Percentiles rank a stretch among this genome's conserved stretches.
Conservation (phyloP, 805 yeast species). For the Monosporozyma unispora region DNA sequence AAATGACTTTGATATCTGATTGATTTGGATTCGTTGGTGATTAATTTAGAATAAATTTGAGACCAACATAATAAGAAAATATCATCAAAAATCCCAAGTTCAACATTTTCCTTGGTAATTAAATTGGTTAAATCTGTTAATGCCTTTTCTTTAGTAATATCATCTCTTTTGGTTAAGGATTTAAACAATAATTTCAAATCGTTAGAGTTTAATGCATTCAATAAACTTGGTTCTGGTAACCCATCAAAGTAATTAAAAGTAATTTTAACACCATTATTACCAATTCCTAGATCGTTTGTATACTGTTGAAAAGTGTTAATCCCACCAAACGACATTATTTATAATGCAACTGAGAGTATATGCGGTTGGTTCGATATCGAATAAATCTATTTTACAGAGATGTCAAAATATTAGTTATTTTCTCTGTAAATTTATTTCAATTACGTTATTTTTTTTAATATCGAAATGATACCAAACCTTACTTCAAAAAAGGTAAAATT, state of each 20-base stretch:
- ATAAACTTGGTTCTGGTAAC: conserved; percentile 55
- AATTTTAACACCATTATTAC: conserved; percentile 41
- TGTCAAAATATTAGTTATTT: background rate
- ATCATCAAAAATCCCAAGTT: conserved; percentile 36
- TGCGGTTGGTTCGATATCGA: background rate
- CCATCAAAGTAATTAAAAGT: conserved; percentile 72
- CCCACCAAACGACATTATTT: conserved; percentile 25
- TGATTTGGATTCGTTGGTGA: conserved; percentile 58
- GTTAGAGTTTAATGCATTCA: conserved; percentile 36
- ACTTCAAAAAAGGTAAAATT: background rate
- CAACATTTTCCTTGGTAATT: conserved; percentile 17
- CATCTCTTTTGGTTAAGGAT: conserved; percentile 66
- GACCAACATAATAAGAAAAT: conserved; percentile 57
- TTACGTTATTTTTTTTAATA: background rate
- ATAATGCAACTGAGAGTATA: background rate
- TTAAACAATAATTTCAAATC: conserved; percentile 57
- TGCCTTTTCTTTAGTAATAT: conserved; percentile 79
- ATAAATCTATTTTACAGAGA: background rate
- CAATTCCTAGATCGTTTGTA: conserved; percentile 28
- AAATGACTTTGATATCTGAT: conserved; percentile 59
- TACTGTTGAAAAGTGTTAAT: conserved; percentile 21
- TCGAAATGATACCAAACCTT: background rate
- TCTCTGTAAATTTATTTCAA: background rate
- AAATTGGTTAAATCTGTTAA: conserved; percentile 42
- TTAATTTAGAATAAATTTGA: conserved; percentile 71